Base-by-base conservation (phyloP, 2,329 filamentous ascomycete genomes). In the Nemania sp. region DNA sequence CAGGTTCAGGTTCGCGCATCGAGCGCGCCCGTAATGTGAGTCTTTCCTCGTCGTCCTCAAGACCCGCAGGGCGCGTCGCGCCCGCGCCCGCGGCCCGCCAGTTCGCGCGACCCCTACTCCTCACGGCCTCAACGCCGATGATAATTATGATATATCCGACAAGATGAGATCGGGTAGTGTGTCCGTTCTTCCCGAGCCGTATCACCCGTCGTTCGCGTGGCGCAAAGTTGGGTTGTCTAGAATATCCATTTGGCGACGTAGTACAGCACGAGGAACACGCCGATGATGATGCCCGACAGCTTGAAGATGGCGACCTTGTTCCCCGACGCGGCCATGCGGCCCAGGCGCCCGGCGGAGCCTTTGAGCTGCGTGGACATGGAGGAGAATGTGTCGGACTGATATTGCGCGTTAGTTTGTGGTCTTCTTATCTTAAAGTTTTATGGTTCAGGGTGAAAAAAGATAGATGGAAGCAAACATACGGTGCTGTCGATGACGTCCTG, bases 251-350 rank as follows among this genome's bases (percentile, higher is more conserved):
- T 82, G 62, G 80, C 75, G 11, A 87, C 74, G 68, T 91, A 91
- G 73, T 90, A 97, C 33, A 96, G 68, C 52, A 91, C 72, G 48
- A 97, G 65, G 41, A 95, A 86, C 7, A 77, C 73, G 6, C 75
- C 91, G 37, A 93, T 80, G 20, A 96, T 80, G 33, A 97, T 95
- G 20, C 83, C 93, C 0, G 91, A 86, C 43, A 99, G 78, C 73
- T 97, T 97, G 57, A 99, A 73, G 33, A 97, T 87, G 14, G 94
- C 93, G 34, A 96, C 83, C 66, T 91, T 93, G 74, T 97, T 96
- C 45, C 94, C 94, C 49, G 86, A 85, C 46, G 87, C 86, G 40
- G 94, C 94, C 91, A 97, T 97, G 57, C 91, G 86, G 19, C 88
- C 90, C 41, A 99, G 75, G 11, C 94, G 83, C 43, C 82, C 80